A percentile compares a stretch with the other conserved stretches of the same genome.
Conservation (phyloP, 495 filamentous ascomycete species). For the Penicillium longicatenatum region DNA sequence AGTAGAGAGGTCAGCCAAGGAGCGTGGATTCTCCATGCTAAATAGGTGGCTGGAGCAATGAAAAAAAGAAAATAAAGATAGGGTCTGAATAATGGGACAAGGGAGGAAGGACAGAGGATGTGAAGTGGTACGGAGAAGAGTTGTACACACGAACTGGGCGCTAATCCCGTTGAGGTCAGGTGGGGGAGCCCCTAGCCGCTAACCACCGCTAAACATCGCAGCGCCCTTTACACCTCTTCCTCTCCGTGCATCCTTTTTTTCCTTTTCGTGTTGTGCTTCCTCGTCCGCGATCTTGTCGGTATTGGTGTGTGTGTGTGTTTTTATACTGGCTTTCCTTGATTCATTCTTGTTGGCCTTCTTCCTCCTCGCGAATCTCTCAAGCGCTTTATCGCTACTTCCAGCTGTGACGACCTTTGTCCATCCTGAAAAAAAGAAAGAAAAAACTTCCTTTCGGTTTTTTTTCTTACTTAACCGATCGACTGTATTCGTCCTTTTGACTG, state of each 20-base stretch:
- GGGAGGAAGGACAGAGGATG: slow-evolving; percentile 8
- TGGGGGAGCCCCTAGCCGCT: slow-evolving; percentile 40
- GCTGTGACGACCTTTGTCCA: slow-evolving; percentile 12
- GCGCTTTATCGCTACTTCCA: slow-evolving; percentile 12
- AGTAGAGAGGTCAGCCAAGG: slow-evolving; percentile 43
- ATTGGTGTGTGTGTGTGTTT: slow-evolving; percentile 12
- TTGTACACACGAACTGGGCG: slow-evolving; percentile 23
- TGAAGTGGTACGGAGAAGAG: slow-evolving; percentile 16
- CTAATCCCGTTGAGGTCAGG: slow-evolving; percentile 31
- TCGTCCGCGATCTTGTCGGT: slow-evolving; percentile 14
- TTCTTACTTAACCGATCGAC: slow-evolving; percentile 15
- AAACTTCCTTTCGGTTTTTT: slow-evolving; percentile 18
- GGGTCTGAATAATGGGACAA: not conserved
- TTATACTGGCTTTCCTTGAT: slow-evolving; percentile 12
- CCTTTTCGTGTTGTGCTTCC: slow-evolving; percentile 19
- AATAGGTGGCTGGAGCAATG: not conserved
- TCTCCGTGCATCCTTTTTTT: slow-evolving; percentile 22
- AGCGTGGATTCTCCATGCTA: slow-evolving; percentile 45
- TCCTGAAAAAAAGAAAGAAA: not conserved
- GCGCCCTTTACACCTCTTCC: slow-evolving; percentile 23
- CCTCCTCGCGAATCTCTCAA: slow-evolving; percentile 8
- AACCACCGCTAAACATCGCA: slow-evolving; percentile 6
- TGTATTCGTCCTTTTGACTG: not conserved
- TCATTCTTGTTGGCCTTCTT: slow-evolving; percentile 11
- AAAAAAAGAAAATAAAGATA: not conserved